These are phyloP conservation scores for Drechmeria coniospora DNA, from an alignment of 2,329 filamentous ascomycete genomes.

Conservation along the genomic window DNA sequence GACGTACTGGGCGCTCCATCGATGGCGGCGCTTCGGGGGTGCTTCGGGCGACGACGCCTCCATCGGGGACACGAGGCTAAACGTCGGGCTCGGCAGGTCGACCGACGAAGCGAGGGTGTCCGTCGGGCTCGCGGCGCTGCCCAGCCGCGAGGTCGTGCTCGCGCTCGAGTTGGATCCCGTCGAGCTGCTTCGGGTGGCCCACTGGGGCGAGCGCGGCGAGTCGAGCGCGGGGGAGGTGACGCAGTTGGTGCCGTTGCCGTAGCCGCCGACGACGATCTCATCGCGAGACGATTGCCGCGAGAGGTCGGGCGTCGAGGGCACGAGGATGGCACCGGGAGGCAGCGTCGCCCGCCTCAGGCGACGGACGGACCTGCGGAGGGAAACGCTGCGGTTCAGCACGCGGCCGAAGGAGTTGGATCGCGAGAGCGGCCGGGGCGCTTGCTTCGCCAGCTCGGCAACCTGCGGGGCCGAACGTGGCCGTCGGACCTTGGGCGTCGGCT, in stretches of 20 bases:
- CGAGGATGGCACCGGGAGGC: slow-evolving; percentile 2
- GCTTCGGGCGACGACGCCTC: slow-evolving; percentile 6
- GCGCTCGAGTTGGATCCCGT: slow-evolving; percentile 9
- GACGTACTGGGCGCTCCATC: slow-evolving; percentile 14
- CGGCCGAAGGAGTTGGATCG: slow-evolving; percentile 16
- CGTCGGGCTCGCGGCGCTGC: slow-evolving; percentile 11
- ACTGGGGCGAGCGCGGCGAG: slow-evolving; percentile 4
- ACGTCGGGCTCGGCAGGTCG: slow-evolving; percentile 9
- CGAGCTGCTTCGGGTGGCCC: slow-evolving; percentile 11
- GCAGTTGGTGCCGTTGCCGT: slow-evolving; percentile 36
- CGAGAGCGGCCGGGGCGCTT: slow-evolving; percentile 7
- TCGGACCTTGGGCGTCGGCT: slow-evolving; percentile 4
- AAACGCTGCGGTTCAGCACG: slow-evolving; percentile 16
- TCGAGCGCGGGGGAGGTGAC: slow-evolving; percentile 17
- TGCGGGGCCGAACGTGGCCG: neutral
- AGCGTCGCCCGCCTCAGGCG: slow-evolving; percentile 12
- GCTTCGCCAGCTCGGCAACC: neutral
- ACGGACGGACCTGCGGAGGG: slow-evolving; percentile 18
- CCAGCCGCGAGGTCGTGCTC: slow-evolving; percentile 8
- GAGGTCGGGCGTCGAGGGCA: slow-evolving; percentile 6
- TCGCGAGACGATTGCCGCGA: slow-evolving; percentile 18
- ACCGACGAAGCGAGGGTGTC: slow-evolving; percentile 13
- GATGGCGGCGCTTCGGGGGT: slow-evolving; percentile 8
- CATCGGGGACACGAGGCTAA: slow-evolving; percentile 3
- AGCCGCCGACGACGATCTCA: slow-evolving; percentile 37